Percentiles rank a stretch among this genome's conserved stretches.
Evolutionary conservation across 371 early-diverging fungal species (phyloP).

Genomic region (Massospora cicadina): DNA sequence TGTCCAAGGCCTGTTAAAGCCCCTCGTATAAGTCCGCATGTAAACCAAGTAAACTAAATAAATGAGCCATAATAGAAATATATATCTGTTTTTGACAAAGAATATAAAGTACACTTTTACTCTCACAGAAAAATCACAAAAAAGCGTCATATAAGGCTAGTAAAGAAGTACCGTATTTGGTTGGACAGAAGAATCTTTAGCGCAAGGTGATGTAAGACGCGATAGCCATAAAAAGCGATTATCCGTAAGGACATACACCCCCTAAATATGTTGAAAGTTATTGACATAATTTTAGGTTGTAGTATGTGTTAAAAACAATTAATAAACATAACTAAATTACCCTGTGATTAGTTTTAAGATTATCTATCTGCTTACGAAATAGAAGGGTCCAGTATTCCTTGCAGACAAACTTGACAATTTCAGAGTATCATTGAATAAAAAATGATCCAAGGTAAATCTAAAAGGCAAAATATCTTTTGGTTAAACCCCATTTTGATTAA

Average conservation of each 20-base stretch:
- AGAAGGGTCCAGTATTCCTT: slow-evolving; percentile 89
- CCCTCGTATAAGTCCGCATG: slow-evolving; percentile 89
- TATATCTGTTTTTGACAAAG: background rate
- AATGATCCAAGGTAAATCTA: slow-evolving; percentile 61
- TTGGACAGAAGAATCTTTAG: too few relatives aligned
- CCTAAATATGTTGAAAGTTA: slow-evolving; percentile 25
- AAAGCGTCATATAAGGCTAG: too few relatives aligned
- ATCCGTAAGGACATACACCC: slow-evolving; percentile 95
- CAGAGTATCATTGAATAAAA: slow-evolving; percentile 72
- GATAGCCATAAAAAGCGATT: slow-evolving; percentile 87
- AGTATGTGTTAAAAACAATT: background rate
- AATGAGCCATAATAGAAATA: slow-evolving; percentile 1
- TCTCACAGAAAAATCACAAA: slow-evolving; percentile 56
- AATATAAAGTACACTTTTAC: slow-evolving; percentile 41
- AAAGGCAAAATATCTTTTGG: too few relatives aligned
- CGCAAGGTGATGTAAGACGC: too few relatives aligned
- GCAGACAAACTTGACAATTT: slow-evolving; percentile 95
- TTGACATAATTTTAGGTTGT: background rate
- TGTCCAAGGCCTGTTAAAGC: slow-evolving; percentile 78
- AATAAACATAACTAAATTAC: slow-evolving; percentile 22
- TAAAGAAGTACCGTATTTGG: too few relatives aligned
- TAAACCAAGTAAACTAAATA: slow-evolving; percentile 78
- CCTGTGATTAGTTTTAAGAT: slow-evolving; percentile 92
- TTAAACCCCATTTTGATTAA: too few relatives aligned
- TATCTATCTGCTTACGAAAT: slow-evolving; percentile 92